Evolutionary conservation across 768 basidiomycete species (phyloP), one percentile per base, ranked within the genome.

Genomic region (Lenzites betulinus): DNA sequence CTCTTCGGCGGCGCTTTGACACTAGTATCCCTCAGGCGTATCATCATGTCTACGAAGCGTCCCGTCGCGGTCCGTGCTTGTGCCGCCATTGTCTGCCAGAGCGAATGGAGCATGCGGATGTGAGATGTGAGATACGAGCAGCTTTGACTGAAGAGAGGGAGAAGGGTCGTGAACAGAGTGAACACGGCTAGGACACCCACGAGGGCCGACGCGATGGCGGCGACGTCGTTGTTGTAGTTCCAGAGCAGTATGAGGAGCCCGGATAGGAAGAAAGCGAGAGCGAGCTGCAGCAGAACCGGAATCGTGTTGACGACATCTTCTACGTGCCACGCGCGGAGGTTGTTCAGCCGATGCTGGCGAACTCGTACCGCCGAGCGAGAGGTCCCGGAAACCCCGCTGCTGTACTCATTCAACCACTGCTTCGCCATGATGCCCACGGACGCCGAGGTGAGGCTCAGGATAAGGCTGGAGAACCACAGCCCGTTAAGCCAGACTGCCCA

Each of bases 401-500:
- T 38, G 47, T 33, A 56, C n/a, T 55, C 28, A 22, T 63, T 59
- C 15, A 70, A 56, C 72, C 72, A 73, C 49, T 71, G 69, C 50
- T 70, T 70, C 23, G 64, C 66, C 42, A 66, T 58, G 60, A 73
- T 69, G 48, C 67, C 66, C 13, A 69, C 59, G 35, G 67, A 64
- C 3, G 72, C 66, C 1, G 68, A 58, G 7, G 66, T 38, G 13
- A 73, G 64, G 35, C 64, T 67, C 26, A 62, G 61, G 7, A 63
- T 50, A 7, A 73, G 67, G 54, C 68, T 67, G 2, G 62, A 43
- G 51, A 69, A 68, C 68, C 69, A 70, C 2, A 70, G 52, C 9
- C 30, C 51, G 54, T 71, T 73, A 39, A 71, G 58, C 23, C 44
- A 46, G 16, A 55, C 38, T 13, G 38, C 15, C 38, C 38, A 39